Base-by-base conservation (phyloP, 768 basidiomycete genomes). In the Trametopsis cervina region DNA sequence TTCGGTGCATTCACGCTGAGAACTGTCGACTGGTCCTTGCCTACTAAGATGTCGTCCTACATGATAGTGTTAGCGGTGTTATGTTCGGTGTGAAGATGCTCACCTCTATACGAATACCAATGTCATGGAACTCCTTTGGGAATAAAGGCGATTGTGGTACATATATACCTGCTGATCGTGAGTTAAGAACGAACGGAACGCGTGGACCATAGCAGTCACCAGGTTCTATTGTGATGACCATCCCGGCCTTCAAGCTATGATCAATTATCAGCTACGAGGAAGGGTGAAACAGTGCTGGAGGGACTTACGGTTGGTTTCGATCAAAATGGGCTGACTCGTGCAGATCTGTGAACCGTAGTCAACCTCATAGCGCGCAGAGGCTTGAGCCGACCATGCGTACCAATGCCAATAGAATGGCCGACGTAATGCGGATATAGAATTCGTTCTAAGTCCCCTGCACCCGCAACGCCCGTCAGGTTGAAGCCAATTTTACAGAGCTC, bases 151-250 rank as follows among this genome's bases (percentile, higher is more conserved):
- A 73, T 1, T 84, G 80, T 2, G 95, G 96, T 33, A 99, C 89
- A 60, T 96, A 97, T 25, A 95, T 75, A 1, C 89, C 92, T 77
- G 60, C 51, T 27, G 42, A 40, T 46, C 47, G 33, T 48, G 37
- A 39, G 38, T 54, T 22, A 49, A 38, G 23, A 46, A 25, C 53
- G 7, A 27, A 25, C 20, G 21, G 15, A 15, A 36, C n/a, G 21
- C 26, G 23, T 29, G 40, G 3, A 23, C 18, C 17, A 39, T 21
- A 36, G 51, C 44, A 54, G 65, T 42, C 56, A 81, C 86, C 89
- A 50, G 90, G 91, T 60, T 96, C 94, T 50, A 97, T 76, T 0
- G 94, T 96, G 38, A 96, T 80, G 5, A 96, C 89, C 81, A 92
- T 96, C 0, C 93, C 93, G 5, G 75, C 73, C 52, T 81, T 75